phyloP scores from a whole-genome alignment of 2,329 filamentous ascomycete species.

The Penicillium sp. region DNA sequence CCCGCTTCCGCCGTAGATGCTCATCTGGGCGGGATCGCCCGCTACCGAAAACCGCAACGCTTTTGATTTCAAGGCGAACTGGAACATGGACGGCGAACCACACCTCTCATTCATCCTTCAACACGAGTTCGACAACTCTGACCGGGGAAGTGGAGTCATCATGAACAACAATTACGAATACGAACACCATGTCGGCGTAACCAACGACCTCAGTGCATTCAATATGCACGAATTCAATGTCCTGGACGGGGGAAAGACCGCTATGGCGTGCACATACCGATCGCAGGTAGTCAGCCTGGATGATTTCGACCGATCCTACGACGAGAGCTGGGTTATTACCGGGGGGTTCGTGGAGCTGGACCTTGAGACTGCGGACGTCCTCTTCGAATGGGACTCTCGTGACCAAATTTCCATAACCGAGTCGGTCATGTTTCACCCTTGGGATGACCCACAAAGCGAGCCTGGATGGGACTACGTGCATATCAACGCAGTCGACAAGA shows the following conservation, averaged over 20 bases:
- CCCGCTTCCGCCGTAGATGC: conserved; percentile 28
- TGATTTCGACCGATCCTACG: conserved; percentile 20
- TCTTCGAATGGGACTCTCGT: conserved; percentile 32
- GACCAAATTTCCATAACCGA: conserved; percentile 24
- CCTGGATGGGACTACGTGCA: conserved; percentile 34
- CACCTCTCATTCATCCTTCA: conserved; percentile 47
- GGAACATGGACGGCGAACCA: conserved; percentile 39
- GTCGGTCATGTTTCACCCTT: conserved; percentile 2
- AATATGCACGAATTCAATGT: conserved; percentile 40
- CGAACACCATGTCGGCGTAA: conserved; percentile 37
- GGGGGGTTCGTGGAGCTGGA: conserved; percentile 34
- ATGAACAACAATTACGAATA: conserved; percentile 47
- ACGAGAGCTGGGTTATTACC: conserved; percentile 23
- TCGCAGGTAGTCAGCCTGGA: conserved; percentile 14
- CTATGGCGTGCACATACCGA: conserved; percentile 22
- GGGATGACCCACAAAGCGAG: neutral
- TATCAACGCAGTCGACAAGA: conserved; percentile 38
- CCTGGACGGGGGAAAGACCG: conserved; percentile 28
- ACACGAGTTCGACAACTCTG: conserved; percentile 32
- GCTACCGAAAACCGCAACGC: conserved; percentile 43
- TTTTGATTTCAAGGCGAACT: conserved; percentile 45
- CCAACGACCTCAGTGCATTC: conserved; percentile 20
- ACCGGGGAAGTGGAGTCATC: conserved; percentile 47
- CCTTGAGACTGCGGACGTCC: conserved; percentile 23
- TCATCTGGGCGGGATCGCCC: conserved; percentile 48